Evolutionary conservation across 495 filamentous ascomycete genomes (phyloP), one percentile per base, ranked within the genome.

Genomic region (Darksidea phi): DNA sequence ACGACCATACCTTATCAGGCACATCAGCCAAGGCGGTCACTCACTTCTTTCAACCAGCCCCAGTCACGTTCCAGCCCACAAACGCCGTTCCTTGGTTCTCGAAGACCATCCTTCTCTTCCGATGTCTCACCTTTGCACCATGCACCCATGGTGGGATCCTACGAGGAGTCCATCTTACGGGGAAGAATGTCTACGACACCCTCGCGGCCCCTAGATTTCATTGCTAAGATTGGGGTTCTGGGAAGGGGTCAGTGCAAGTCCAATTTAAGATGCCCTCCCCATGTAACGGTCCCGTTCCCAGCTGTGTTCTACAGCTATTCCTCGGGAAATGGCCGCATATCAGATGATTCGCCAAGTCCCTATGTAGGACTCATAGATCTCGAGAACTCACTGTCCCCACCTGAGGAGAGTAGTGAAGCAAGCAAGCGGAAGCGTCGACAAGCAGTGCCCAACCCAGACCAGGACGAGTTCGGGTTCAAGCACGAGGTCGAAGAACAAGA

Each of bases 121-220:
- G 92, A 97, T 18, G 73, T 77, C 15, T 89, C 90, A 13, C 82
- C 89, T 1, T 78, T 92, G 20, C 87, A 90, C 26, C 89, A 92
- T 76, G 93, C 93, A 23, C 89, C 92, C 3, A 91, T 98, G 87
- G 94, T 98, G 17, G 94, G 94, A 0, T 97, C 94, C 2, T 98
- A 96, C 67, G 94, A 98, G 72, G 94, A 98, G 73, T 96, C 90
- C 2, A 97, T 98, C 50, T 77, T 98, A 2, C 84, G 90, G 21
- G 94, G 94, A 25, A 83, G 95, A 54, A 98, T 98, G 94, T 97
- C 95, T 42, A 97, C 91, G 12, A 94, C 86, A 8, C 95, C 94
- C 1, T 97, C 94, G 8, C 92, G 90, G 54, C 94, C 94, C 25
- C 75, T 99, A 20, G 86, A 95, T 61, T 99, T 99, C 70, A 82